A percentile compares a stretch with the other conserved stretches of the same genome.
Evolutionary conservation across 345 rosid species (phyloP).

Genomic region (Geranium rotundifolium): DNA sequence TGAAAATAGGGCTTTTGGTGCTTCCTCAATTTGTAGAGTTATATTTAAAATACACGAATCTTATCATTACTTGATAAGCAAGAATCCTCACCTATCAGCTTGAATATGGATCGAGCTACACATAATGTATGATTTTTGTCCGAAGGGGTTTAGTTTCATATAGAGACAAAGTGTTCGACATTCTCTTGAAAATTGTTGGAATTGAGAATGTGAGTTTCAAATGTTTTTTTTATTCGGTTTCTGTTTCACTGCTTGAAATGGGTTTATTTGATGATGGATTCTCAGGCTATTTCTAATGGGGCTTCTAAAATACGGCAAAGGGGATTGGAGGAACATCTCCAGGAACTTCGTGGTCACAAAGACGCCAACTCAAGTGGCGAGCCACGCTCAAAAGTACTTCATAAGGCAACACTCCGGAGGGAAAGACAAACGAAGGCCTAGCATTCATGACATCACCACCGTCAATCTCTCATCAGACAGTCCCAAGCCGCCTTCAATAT

Average conservation of each 20-base stretch:
- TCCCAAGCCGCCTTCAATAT: neutral
- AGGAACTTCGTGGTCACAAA: constrained; percentile 70
- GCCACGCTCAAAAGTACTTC: constrained; percentile 97
- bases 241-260: neutral
- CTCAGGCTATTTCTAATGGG: constrained; percentile 72
- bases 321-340: constrained; percentile 96
- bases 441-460: constrained; percentile 10
- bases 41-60: too few species aligned
- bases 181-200: neutral
- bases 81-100: too few species aligned
- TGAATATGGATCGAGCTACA: too few species aligned
- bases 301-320: constrained; percentile 79
- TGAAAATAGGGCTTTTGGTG: too few species aligned
- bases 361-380: constrained; percentile 97
- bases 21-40: too few species aligned
- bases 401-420: constrained; percentile 45
- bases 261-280: constrained; percentile 2
- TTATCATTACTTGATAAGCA: too few species aligned
- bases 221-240: neutral
- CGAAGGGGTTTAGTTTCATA: too few species aligned
- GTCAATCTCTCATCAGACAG: constrained; percentile 7
- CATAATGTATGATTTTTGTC: too few species aligned
- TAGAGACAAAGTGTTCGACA: too few species aligned
- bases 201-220: neutral
- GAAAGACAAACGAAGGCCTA: constrained; percentile 10